Percentiles rank a stretch among this genome's conserved stretches.
Conservation (phyloP, 768 basidiomycete species). For the Termitomyces sp. region DNA sequence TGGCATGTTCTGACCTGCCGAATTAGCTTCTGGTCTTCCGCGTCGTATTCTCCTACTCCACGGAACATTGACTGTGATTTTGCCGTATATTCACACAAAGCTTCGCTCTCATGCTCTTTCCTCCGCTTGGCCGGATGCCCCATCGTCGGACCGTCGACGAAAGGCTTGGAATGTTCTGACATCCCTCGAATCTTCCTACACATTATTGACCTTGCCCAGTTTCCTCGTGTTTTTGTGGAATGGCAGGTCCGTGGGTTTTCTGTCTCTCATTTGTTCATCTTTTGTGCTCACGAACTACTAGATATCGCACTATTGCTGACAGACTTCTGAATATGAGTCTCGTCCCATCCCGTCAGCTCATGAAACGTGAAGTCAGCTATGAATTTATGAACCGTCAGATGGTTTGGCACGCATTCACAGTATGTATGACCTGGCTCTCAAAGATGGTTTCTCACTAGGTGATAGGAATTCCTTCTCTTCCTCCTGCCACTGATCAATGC, state of each 20-base stretch:
- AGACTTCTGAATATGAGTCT: constrained; percentile 74
- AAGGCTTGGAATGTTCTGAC: constrained; percentile 70
- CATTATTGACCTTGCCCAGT: constrained; percentile 62
- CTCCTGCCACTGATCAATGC: constrained; percentile 81
- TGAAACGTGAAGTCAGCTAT: constrained; percentile 87
- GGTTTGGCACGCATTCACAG: constrained; percentile 99
- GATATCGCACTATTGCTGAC: constrained; percentile 84
- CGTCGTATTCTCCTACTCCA: constrained; percentile 61
- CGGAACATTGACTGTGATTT: constrained; percentile 64
- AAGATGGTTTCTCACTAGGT: constrained; percentile 6
- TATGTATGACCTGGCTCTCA: constrained; percentile 37
- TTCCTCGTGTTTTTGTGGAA: constrained; percentile 84
- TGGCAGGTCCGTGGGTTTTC: constrained; percentile 52
- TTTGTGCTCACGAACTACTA: constrained; percentile 25
- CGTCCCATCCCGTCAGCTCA: constrained; percentile 63
- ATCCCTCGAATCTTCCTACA: constrained; percentile 64
- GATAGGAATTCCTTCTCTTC: constrained; percentile 93
- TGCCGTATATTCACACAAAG: constrained; percentile 78
- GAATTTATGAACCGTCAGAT: constrained; percentile 99
- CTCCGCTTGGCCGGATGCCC: constrained; percentile 87
- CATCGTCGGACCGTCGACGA: constrained; percentile 70
- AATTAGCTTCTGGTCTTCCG: constrained; percentile 63
- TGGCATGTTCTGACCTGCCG: constrained; percentile 11
- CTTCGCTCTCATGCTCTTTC: constrained; percentile 76
- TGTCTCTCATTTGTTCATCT: background rate